These are phyloP conservation scores for Tricholoma sp. DNA, from an alignment of 768 basidiomycete genomes.

Conservation along the genomic window DNA sequence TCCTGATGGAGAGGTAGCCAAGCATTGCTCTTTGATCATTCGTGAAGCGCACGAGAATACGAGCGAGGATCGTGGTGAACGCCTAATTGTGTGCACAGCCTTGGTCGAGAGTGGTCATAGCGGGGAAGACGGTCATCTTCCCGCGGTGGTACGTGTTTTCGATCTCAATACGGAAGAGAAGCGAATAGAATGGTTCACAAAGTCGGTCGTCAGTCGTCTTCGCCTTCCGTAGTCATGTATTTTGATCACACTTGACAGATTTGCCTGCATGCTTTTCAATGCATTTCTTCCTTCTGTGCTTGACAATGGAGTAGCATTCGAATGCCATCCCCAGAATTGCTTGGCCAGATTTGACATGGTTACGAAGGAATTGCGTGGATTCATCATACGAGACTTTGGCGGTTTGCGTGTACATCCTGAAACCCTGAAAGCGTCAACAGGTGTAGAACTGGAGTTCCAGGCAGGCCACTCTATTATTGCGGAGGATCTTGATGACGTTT, in stretches of 20 bases:
- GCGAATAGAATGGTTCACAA: slow-evolving; percentile 43
- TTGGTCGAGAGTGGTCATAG: slow-evolving; percentile 51
- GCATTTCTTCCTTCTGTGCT: slow-evolving; percentile 53
- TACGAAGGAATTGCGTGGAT: slow-evolving; percentile 46
- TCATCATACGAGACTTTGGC: slow-evolving; percentile 56
- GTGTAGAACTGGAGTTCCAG: slow-evolving; percentile 42
- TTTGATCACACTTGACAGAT: slow-evolving; percentile 24
- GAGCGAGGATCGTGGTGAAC: slow-evolving; percentile 42
- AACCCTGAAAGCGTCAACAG: slow-evolving; percentile 45
- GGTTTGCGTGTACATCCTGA: slow-evolving; percentile 49
- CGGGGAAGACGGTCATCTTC: slow-evolving; percentile 38
- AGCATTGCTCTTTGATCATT: slow-evolving; percentile 49
- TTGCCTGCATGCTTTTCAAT: slow-evolving; percentile 44
- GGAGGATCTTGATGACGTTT: slow-evolving; percentile 47
- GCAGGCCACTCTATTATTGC: slow-evolving; percentile 48
- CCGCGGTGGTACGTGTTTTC: slow-evolving; percentile 47
- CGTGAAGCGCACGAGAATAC: slow-evolving; percentile 47
- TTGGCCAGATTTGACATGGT: slow-evolving; percentile 46
- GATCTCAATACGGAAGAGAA: slow-evolving; percentile 47
- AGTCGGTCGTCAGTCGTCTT: slow-evolving; percentile 34
- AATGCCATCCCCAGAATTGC: slow-evolving; percentile 58
- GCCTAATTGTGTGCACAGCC: slow-evolving; percentile 52
- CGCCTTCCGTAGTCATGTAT: not conserved
- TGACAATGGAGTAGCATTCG: slow-evolving; percentile 52
- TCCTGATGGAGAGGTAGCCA: slow-evolving; percentile 45